A percentile compares a stretch with the other conserved stretches of the same genome.
These are phyloP conservation scores for Cercospora berteroae DNA, from an alignment of 2,329 filamentous ascomycete species.

Conservation along the genomic window DNA sequence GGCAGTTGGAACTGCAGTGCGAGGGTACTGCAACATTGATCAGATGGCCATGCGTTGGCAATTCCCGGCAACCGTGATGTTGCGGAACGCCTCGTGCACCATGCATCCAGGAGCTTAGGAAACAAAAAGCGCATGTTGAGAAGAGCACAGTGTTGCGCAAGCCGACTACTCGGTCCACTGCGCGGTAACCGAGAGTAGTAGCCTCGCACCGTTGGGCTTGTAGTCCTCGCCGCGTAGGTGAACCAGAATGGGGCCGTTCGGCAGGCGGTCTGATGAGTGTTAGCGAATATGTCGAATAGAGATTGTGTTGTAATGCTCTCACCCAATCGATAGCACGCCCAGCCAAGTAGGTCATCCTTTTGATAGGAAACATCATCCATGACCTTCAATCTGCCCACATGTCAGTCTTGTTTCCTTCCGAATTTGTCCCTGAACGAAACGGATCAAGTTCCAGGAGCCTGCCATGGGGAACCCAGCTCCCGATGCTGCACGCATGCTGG, in stretches of 20 bases:
- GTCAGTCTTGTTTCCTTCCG: neutral
- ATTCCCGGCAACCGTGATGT: neutral
- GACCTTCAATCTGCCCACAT: constrained; percentile 66
- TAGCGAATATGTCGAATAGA: neutral
- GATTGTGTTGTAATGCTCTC: neutral
- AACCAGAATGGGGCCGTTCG: constrained; percentile 72
- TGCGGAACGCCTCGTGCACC: neutral
- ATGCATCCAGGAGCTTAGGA: neutral
- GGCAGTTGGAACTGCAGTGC: neutral
- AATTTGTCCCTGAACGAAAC: neutral
- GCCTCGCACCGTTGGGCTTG: constrained; percentile 60
- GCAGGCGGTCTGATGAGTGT: constrained; percentile 60
- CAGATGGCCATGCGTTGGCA: neutral
- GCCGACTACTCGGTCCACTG: neutral
- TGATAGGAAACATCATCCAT: constrained; percentile 76
- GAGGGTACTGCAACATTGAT: neutral
- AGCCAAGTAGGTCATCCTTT: constrained; percentile 73
- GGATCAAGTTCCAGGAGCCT: neutral
- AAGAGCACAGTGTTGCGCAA: neutral
- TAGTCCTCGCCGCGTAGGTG: constrained; percentile 71
- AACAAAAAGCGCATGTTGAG: constrained; percentile 5
- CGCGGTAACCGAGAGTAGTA: constrained; percentile 57
- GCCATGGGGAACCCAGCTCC: neutral
- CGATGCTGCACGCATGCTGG: neutral
- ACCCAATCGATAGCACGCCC: constrained; percentile 77